Evolutionary conservation across 23 red algal species (phyloP).

Genomic region (Chondrus crispus): DNA sequence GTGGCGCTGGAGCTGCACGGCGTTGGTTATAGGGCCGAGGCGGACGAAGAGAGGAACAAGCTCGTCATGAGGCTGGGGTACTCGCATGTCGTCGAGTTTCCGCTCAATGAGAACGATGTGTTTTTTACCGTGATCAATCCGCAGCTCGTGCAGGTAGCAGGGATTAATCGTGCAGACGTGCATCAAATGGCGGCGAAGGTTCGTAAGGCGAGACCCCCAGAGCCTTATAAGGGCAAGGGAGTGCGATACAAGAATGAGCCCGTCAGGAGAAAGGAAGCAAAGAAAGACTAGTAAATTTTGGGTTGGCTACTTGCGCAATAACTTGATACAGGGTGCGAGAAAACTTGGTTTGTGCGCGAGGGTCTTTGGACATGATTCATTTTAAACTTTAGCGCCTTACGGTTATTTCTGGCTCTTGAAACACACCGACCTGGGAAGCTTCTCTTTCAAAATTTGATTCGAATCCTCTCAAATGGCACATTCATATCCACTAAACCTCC

Average conservation of each 20-base stretch:
- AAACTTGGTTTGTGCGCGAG: no score
- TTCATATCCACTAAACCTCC: neutral
- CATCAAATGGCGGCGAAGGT: constrained; percentile 63
- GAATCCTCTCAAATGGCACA: neutral
- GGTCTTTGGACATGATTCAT: neutral
- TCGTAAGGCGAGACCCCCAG: constrained; percentile 54
- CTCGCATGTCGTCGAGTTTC: constrained; percentile 48
- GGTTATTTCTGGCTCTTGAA: neutral
- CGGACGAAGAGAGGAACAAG: constrained; percentile 25
- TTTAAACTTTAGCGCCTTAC: neutral
- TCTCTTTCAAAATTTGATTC: neutral
- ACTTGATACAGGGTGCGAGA: no score
- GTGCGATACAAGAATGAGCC: constrained; percentile 73
- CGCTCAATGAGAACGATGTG: constrained; percentile 36
- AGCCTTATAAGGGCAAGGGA: constrained; percentile 91
- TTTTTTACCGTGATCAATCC: constrained; percentile 58
- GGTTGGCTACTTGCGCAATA: no score
- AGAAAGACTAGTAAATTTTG: constrained; percentile 29
- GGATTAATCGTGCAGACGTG: constrained; percentile 61
- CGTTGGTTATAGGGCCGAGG: constrained; percentile 77
- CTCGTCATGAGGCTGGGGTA: constrained; percentile 65
- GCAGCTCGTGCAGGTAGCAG: constrained; percentile 67
- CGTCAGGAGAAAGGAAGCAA: constrained; percentile 59
- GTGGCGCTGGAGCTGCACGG: constrained; percentile 73
- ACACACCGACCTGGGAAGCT: neutral